Base-by-base conservation (phyloP, 768 basidiomycete genomes). In the Tylopilus sp. region DNA sequence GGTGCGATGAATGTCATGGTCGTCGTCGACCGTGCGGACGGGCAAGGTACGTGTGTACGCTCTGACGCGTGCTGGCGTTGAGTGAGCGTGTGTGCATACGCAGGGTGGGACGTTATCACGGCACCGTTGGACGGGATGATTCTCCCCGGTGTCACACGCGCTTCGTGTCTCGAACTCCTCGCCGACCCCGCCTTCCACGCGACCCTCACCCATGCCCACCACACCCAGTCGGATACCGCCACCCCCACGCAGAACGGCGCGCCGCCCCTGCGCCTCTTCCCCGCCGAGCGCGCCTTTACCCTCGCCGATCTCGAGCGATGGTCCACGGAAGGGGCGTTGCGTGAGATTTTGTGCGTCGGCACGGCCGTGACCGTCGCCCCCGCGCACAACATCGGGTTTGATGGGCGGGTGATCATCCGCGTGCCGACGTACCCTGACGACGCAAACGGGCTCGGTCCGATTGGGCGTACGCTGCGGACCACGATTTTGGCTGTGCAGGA, bases 71-170 rank as follows among this genome's bases (percentile, higher is more conserved):
- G n/a, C n/a, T n/a, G n/a, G n/a, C n/a, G n/a, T n/a, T n/a, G n/a
- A n/a, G n/a, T n/a, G 41, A n/a, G 22, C 13, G 15, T 4, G 6
- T 15, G 23, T 15, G 25, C 8, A 10, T 21, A 10, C 9, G n/a
- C 8, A 50, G 50, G 74, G n/a, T 67, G 82, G 52, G 92, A 98
- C 66, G 76, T 97, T 47, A 76, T 91, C 56, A 97, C 95, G 1
- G 90, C 95, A 2, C 88, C 91, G 13, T 73, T 97, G 53, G 91
- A 89, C 65, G 93, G 94, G 44, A 87, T 91, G 70, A 91, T 98
- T 61, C 81, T 98, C 2, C 93, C 94, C 2, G 92, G 95, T 40
- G 83, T 98, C 22, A 97, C 94, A 7, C 84, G 95, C 55, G 87
- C 88, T 61, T 93, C 91, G 23, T 83, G 90, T 39, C 79, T 97